Base-by-base conservation (phyloP, 257 asterid genomes). In the Gynochthodes officinalis region DNA sequence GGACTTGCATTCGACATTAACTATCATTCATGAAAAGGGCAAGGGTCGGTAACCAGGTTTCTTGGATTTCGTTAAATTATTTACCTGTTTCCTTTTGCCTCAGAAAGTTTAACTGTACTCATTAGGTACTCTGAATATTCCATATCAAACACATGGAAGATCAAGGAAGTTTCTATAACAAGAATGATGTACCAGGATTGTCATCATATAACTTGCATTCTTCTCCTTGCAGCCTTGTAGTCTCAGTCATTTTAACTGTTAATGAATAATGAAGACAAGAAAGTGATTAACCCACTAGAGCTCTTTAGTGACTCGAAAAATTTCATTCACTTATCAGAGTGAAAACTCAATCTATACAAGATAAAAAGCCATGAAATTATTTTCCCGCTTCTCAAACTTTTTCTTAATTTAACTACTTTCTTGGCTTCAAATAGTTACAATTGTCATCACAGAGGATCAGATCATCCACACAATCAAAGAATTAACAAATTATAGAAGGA, bases 171-270 rank as follows among this genome's bases (percentile, higher is more conserved):
- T 67, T 54, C 58, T 15, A 33, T 35, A 72, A 16, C 54, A 28
- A 68, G 32, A 69, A 35, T 52, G 53, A 76, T 82, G 80, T 86
- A 90, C 96, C 90, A 68, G 79, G 82, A 79, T 76, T 83, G 63
- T 86, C 96, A 70, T 88, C 97, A 61, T 86, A 55, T 76, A 79
- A 78, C 77, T 66, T 83, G 74, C 63, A 74, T 70, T 84, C 93
- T 84, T 91, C 97, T 75, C 81, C 85, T 39, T 61, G 84, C 77
- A 76, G 72, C 55, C 83, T 83, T 69, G 82, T 65, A 76, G 63
- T 73, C 73, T 88, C 91, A 71, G 73, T 79, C 77, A 77, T 78
- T 75, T 80, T 88, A 79, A 71, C 97, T 93, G 92, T 69, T 74
- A 77, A 70, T 76, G 30, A 67, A 13, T 7, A 37, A 69, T 73